Evolutionary conservation across 2,329 filamentous ascomycete genomes (phyloP).

Genomic region (Botryosphaeria agaves): DNA sequence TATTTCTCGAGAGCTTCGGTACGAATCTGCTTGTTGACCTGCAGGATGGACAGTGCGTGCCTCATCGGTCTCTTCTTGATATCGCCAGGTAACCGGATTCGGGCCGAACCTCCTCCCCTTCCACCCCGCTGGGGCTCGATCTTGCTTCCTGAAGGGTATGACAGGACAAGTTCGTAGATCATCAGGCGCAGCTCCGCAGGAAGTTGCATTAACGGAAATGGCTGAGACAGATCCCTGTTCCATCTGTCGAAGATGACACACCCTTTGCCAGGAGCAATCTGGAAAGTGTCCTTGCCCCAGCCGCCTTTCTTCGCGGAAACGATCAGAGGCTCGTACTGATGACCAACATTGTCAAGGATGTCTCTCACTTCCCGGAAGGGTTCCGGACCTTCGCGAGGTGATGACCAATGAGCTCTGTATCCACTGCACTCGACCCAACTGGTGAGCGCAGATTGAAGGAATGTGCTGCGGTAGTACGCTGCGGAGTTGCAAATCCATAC

Average conservation of each 20-base stretch:
- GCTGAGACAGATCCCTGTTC: not conserved
- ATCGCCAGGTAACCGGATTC: not conserved
- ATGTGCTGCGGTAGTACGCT: not conserved
- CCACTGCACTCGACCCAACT: not conserved
- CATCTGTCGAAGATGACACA: not conserved
- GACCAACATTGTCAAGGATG: too few relatives aligned
- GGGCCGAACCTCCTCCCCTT: too few relatives aligned
- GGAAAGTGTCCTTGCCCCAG: not conserved
- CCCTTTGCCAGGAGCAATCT: not conserved
- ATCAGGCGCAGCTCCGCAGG: not conserved
- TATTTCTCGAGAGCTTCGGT: slow-evolving; percentile 6
- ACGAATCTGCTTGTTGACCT: slow-evolving; percentile 7
- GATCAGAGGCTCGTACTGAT: too few relatives aligned
- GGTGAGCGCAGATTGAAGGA: not conserved
- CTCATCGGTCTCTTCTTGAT: not conserved
- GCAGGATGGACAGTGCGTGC: slow-evolving; percentile 5
- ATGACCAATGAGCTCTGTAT: not conserved
- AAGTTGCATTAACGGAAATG: not conserved
- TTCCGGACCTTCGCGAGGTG: not conserved
- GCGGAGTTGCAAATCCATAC: not conserved
- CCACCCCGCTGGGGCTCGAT: not conserved
- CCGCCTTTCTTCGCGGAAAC: too few relatives aligned
- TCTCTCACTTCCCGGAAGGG: not conserved
- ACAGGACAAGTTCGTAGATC: not conserved
- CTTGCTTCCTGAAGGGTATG: not conserved